Base-by-base conservation (phyloP, 2,329 filamentous ascomycete genomes). In the Drechmeria coniospora region DNA sequence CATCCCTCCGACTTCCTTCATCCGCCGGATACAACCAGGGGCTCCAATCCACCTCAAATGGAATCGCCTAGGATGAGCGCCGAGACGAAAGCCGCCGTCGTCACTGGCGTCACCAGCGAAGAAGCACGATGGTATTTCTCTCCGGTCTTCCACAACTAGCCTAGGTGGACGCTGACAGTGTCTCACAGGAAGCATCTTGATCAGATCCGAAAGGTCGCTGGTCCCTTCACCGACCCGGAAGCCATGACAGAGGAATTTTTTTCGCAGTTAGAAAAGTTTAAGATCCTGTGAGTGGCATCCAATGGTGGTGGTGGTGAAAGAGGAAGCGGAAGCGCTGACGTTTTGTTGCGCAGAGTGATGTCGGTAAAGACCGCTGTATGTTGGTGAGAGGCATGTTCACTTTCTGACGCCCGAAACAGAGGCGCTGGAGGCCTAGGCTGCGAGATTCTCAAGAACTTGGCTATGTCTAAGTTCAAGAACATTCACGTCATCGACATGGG, bases 401-500 rank as follows among this genome's bases (percentile, higher is more conserved):
- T 31, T 26, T 27, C 10, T 22, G 12, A 28, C 21, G 8, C 7
- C 15, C 6, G 16, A 45, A 8, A 10, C 10, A 94, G 86, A 40
- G 90, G 90, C 32, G 90, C 90, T 33, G 90, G 90, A 36, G 90
- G 90, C 8, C 57, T 98, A 33, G 90, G 90, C 39, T 98, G 90
- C 45, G 90, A 98, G 51, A 92, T 98, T 24, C 62, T 98, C 28
- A 98, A 98, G 61, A 83, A 98, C 46, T 67, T 98, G 19, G 90
- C 90, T 23, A 67, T 98, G 28, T 94, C 87, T 2, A 84, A 86
- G 16, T 98, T 98, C 61, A 92, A 80, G 53, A 74, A 93, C 45
- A 94, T 98, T 40, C 84, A 98, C 59, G 90, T 98, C 33, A 95
- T 98, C 44, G 90, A 98, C 57, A 98, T 98, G 90, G 82, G 79